A percentile compares a stretch with the other conserved stretches of the same genome.
phyloP scores from a whole-genome alignment of 805 yeast genomes.

The Pichia nakasei region DNA sequence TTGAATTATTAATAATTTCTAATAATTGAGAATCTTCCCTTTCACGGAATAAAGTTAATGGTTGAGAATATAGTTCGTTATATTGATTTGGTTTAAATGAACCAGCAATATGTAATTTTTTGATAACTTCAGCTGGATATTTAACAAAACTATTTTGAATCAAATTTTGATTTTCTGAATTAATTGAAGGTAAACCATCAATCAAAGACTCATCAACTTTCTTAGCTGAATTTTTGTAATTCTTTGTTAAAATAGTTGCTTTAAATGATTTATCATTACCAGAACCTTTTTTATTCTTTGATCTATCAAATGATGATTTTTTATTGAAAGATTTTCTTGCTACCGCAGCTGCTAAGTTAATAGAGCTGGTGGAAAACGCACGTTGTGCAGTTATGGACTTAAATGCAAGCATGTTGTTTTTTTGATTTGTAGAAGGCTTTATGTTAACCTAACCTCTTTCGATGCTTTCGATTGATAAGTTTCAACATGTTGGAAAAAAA shows the following conservation, averaged over 20 bases:
- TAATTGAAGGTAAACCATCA: constrained; percentile 14
- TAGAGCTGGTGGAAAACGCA: constrained; percentile 9
- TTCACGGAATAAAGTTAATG: constrained; percentile 49
- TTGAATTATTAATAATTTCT: constrained; percentile 31
- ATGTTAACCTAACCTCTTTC: no score
- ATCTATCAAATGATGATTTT: constrained; percentile 16
- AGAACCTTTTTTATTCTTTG: constrained; percentile 25
- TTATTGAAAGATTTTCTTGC: constrained; percentile 25
- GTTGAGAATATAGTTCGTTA: constrained; percentile 54
- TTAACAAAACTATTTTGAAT: constrained; percentile 26
- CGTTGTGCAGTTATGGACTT: constrained; percentile 4
- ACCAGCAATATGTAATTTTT: constrained; percentile 44
- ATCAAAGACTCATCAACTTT: constrained; percentile 12
- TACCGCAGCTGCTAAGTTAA: constrained; percentile 17
- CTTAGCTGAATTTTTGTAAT: constrained; percentile 19
- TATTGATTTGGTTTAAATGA: constrained; percentile 61
- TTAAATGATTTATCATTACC: constrained; percentile 25
- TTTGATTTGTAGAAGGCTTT: no score
- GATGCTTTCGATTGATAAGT: no score
- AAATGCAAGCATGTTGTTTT: constrained; percentile 2
- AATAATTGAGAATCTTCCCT: constrained; percentile 35
- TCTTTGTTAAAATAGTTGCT: constrained; percentile 17
- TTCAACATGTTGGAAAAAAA: no score
- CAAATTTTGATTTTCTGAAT: constrained; percentile 9
- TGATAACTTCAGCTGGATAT: constrained; percentile 35